phyloP scores from a whole-genome alignment of 768 basidiomycete species.

The Tylopilus plumbeoviolaceoides region DNA sequence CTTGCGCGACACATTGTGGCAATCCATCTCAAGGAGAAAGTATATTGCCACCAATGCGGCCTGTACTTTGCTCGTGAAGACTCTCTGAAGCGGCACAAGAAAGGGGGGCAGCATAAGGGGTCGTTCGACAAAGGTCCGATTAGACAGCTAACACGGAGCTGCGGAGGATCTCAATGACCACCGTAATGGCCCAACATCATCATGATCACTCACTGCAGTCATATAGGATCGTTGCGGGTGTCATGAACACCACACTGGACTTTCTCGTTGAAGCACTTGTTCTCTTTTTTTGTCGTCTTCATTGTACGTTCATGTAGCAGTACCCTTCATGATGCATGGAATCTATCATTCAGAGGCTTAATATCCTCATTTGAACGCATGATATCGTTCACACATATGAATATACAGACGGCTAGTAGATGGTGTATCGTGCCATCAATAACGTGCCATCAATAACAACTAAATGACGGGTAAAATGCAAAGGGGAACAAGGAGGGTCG shows the following conservation, averaged over 20 bases:
- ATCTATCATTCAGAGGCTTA: too few species aligned
- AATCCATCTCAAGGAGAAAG: slow-evolving; percentile 21
- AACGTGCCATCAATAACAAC: slow-evolving; percentile 26
- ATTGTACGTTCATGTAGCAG: too few species aligned
- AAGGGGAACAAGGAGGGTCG: slow-evolving; percentile 4
- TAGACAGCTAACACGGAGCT: background rate
- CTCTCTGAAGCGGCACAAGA: slow-evolving; percentile 26
- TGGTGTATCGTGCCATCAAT: slow-evolving; percentile 15
- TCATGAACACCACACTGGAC: too few species aligned
- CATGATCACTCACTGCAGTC: too few species aligned
- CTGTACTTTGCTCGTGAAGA: slow-evolving; percentile 26
- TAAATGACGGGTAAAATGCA: slow-evolving; percentile 14
- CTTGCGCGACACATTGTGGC: slow-evolving; percentile 25
- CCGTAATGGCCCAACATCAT: background rate
- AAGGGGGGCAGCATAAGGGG: slow-evolving; percentile 11
- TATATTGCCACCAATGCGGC: slow-evolving; percentile 15
- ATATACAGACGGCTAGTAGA: background rate
- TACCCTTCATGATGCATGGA: too few species aligned
- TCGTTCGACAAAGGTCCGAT: background rate
- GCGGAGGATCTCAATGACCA: background rate
- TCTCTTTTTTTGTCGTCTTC: too few species aligned
- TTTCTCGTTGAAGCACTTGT: too few species aligned
- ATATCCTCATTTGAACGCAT: too few species aligned
- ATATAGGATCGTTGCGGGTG: too few species aligned
- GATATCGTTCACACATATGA: background rate